A percentile compares a stretch with the other conserved stretches of the same genome.
These are phyloP conservation scores for Termitomyces sp. DNA, from an alignment of 768 basidiomycete species.

Conservation along the genomic window DNA sequence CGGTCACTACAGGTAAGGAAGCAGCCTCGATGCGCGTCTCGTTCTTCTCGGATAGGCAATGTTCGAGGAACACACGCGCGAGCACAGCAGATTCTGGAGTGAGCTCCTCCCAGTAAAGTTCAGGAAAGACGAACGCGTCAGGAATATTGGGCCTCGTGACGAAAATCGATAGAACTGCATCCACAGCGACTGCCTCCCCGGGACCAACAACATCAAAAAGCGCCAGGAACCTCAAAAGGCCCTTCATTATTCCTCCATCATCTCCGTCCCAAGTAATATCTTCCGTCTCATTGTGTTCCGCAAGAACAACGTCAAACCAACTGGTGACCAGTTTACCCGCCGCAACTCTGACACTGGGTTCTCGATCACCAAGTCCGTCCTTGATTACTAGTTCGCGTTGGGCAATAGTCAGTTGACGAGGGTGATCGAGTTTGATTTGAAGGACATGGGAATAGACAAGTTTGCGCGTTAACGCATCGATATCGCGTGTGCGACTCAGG, in stretches of 20 bases:
- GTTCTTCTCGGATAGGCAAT: constrained; percentile 59
- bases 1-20: constrained; percentile 82
- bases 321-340: constrained; percentile 70
- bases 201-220: constrained; percentile 61
- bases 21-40: constrained; percentile 63
- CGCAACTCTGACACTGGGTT: constrained; percentile 75
- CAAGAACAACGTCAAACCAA: constrained; percentile 71
- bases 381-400: constrained; percentile 85
- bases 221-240: constrained; percentile 35
- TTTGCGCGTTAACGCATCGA: constrained; percentile 75
- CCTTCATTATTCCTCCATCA: constrained; percentile 42
- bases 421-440: constrained; percentile 49
- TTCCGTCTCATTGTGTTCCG: constrained; percentile 28
- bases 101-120: constrained; percentile 72
- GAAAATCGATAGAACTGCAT: constrained; percentile 75
- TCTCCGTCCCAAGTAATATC: constrained; percentile 32
- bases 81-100: constrained; percentile 81
- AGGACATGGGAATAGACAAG: constrained; percentile 71
- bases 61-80: constrained; percentile 80
- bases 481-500: constrained; percentile 78
- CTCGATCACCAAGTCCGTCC: constrained; percentile 86
- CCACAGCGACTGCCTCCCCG: constrained; percentile 71
- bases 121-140: constrained; percentile 67
- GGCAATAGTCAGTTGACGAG: constrained; percentile 64
- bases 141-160: constrained; percentile 64